Percentiles rank a stretch among this genome's conserved stretches.
phyloP scores from a whole-genome alignment of 768 basidiomycete species.

The Mycena vulgaris region DNA sequence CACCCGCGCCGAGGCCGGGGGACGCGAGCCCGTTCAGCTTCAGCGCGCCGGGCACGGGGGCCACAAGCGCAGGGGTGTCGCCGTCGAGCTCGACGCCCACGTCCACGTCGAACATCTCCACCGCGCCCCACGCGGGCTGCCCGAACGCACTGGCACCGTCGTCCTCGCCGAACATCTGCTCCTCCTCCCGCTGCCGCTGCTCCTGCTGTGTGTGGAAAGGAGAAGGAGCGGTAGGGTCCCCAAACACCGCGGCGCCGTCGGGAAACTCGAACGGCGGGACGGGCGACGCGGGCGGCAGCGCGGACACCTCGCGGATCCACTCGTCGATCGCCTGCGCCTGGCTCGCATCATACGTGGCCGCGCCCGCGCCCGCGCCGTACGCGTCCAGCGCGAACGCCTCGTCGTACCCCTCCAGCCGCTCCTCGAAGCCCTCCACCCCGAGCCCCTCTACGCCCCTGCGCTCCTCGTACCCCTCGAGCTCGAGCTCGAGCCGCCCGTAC shows the following conservation, averaged over 20 bases:
- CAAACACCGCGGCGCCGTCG: background rate
- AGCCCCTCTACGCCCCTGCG: background rate
- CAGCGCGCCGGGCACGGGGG: too few species aligned
- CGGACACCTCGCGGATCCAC: constrained; percentile 72
- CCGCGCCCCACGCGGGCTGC: background rate
- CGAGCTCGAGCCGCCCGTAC: background rate
- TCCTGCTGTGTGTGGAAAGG: too few species aligned
- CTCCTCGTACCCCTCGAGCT: constrained; percentile 12
- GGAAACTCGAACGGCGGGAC: constrained; percentile 30
- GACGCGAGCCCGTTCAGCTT: background rate
- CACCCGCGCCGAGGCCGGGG: background rate
- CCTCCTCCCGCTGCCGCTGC: background rate
- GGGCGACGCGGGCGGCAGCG: constrained; percentile 44
- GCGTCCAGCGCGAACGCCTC: constrained; percentile 27
- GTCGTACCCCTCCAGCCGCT: constrained; percentile 46
- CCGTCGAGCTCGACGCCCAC: too few species aligned
- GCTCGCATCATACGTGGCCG: too few species aligned
- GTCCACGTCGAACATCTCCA: background rate
- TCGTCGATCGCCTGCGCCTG: constrained; percentile 62
- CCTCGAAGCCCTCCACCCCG: constrained; percentile 10
- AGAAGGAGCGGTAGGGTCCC: too few species aligned
- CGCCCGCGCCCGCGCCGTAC: background rate
- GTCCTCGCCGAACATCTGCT: background rate
- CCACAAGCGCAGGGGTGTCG: too few species aligned
- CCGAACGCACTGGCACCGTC: background rate